Evolutionary conservation across 176 grass and related monocot genomes (phyloP), one percentile per base, ranked within the genome.

Genomic region (Metroxylon sagu): DNA sequence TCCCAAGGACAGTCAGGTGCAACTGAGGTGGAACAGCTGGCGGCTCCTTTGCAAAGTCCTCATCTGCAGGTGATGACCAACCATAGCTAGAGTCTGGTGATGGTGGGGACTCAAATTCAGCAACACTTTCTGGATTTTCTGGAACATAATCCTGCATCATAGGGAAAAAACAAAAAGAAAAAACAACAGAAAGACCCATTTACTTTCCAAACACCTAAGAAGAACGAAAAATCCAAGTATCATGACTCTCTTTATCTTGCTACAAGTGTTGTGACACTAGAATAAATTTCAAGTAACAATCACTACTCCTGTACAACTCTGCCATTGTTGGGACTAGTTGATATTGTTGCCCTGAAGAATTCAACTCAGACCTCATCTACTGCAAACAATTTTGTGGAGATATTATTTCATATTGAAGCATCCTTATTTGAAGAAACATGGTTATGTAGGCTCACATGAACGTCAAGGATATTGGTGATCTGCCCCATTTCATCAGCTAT

Each of bases 1-100:
- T 82, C 58, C 89, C 86, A 55, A 98, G 75, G 53, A 92, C 79
- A 23, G 85, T 86, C 0, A 82, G 76, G 48, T 86, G 87, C n/a
- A 92, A 79, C 59, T 88, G 87, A 27, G 84, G 65, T 30, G 93
- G 93, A 74, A 92, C 76, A 39, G 75, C 68, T 50, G 93, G 93
- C 18, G 87, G 93, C 68, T 92, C 93, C 66, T 98, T 98, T 21
- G 87, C 79, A 26, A 90, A 85, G 57, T 98, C 93, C 70, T 92
- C 85, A 3, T 98, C 87, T 59, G 82, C 75, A 0, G 88, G 93
- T 61, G 66, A 48, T 67, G 65, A 79, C 62, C 82, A 88, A 68
- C 81, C 77, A 70, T 98, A 98, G 64, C 84, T 92, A 29, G 70
- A 82, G 16, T 90, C 78, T 49, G 93, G 93, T 19, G 93, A 98